Evolutionary conservation across 1,139 yeast genomes (phyloP), one percentile per base, ranked within the genome.

Genomic region (Blastobotrys arbuscula): DNA sequence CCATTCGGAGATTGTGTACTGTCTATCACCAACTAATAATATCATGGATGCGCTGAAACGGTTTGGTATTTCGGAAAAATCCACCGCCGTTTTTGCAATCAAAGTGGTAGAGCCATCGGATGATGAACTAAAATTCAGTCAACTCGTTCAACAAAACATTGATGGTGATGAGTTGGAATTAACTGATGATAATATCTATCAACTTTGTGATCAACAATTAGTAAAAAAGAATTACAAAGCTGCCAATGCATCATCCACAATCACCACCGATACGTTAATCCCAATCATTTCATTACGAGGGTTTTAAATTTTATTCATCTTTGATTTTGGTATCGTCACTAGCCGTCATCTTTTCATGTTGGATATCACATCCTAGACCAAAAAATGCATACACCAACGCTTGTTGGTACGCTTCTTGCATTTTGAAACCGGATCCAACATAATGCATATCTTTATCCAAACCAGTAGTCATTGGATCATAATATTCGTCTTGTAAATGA

Each of bases 361-460:
- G 82, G 39, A 92, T 77, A 51, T 82, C 75, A 65, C 96, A 88
- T 18, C 88, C 92, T 52, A 92, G 71, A 0, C 97, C 97, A 70
- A 82, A 79, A 59, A 90, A 90, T 10, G 97, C 97, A 57, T 85
- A 94, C 52, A 85, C 86, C 47, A 92, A 70, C 5, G 94, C 83
- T 58, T 94, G 78, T 57, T 81, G 81, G 61, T 82, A 86, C 15
- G 86, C 90, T 31, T 71, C 72, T 45, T 79, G 78, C 34, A 85
- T 69, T 54, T 82, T 76, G 77, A 90, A 89, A 1, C 98, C 98
- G 18, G 95, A 82, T 1, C 96, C 97, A 58, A 78, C 74, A 61
- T 76, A 88, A 55, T 83, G 88, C 50, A 79, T 77, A 62, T 84
- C 83, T 44, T 72, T 75, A 34, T 79, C 77, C 52, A 87, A 71